Evolutionary conservation across 2,329 filamentous ascomycete species (phyloP), one percentile per base, ranked within the genome.

Genomic region (Zymoseptoria pseudotritici): DNA sequence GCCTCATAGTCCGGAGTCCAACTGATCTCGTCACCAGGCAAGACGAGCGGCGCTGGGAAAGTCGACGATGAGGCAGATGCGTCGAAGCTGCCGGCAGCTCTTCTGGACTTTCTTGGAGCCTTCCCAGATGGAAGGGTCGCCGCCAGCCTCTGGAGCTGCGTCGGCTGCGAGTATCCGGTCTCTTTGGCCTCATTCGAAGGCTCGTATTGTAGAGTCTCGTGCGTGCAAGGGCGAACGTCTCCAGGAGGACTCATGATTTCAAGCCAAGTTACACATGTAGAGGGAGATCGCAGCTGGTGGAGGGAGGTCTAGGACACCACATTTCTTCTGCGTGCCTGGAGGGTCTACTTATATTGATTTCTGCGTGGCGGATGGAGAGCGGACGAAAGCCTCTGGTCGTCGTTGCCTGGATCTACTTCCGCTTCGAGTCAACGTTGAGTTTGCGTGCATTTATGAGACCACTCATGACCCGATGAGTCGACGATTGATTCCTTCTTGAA

Each of bases 1-100:
- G 79, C 72, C 1, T 78, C 74, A 49, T 76, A 77, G 4, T 79
- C 73, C 0, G 82, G 80, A 49, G 87, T 80, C 36, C 77, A 71
- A 0, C 80, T 78, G 1, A 89, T 75, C 20, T 83, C 82, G 66
- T 88, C 85, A 2, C 75, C 77, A 0, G 86, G 85, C 0, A 88
- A 72, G 0, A 86, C 74, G 5, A 88, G 68, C 0, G 85, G 84
- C 0, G 75, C 82, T 0, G 85, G 22, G 85, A 62, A 86, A 88
- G 26, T 29, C 26, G 26, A 29, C 8, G 8, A 9, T 29, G 26
- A 29, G 8, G 26, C 26, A 29, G 26, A 29, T 29, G 7, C 1
- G 65, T 66, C 1, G 62, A 49, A 65, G 50, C 53, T 29, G 42
- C 56, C 55, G 62, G 53, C 54, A 42, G 50, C 46, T 20, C 21